phyloP scores from a whole-genome alignment of 257 asterid genomes.

The Cordia subcordata region DNA sequence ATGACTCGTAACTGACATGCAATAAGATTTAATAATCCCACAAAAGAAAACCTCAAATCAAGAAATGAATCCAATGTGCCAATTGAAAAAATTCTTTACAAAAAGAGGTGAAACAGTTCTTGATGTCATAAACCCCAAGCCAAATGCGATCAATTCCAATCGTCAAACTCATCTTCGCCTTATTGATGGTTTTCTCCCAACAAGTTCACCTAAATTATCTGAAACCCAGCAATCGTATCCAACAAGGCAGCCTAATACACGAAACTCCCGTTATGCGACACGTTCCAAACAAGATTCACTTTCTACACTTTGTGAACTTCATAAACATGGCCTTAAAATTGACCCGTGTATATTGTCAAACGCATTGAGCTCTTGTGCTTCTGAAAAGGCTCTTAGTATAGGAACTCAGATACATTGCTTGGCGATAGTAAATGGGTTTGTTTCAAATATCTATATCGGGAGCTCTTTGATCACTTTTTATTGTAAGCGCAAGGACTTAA shows the following conservation, averaged over 20 bases:
- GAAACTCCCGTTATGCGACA: neutral
- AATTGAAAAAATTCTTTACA: neutral
- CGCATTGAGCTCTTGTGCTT: conserved; percentile 28
- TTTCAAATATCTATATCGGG: conserved; percentile 26
- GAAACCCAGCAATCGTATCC: conserved; percentile 4
- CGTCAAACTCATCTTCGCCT: conserved; percentile 19
- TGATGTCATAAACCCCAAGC: conserved; percentile 23
- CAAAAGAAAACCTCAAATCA: too few relatives aligned
- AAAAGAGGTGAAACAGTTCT: conserved; percentile 13
- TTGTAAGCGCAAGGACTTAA: conserved; percentile 11
- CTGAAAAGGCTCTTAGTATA: conserved; percentile 8
- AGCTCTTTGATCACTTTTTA: conserved; percentile 29
- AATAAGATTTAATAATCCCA: too few relatives aligned
- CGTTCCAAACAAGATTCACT: conserved; percentile 14
- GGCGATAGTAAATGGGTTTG: conserved; percentile 20
- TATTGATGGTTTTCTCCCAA: conserved; percentile 26
- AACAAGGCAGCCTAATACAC: neutral
- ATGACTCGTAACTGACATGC: too few relatives aligned
- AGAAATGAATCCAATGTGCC: too few relatives aligned
- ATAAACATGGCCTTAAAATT: conserved; percentile 14
- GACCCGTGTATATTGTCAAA: conserved; percentile 20
- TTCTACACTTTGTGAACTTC: conserved; percentile 16
- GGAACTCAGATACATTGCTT: conserved; percentile 34
- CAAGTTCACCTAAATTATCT: conserved; percentile 8
- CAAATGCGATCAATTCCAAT: conserved; percentile 9